A percentile compares a stretch with the other conserved stretches of the same genome.
These are phyloP conservation scores for Leishmania braziliensis DNA, from an alignment of 208 protist genomes.

Conservation along the genomic window DNA sequence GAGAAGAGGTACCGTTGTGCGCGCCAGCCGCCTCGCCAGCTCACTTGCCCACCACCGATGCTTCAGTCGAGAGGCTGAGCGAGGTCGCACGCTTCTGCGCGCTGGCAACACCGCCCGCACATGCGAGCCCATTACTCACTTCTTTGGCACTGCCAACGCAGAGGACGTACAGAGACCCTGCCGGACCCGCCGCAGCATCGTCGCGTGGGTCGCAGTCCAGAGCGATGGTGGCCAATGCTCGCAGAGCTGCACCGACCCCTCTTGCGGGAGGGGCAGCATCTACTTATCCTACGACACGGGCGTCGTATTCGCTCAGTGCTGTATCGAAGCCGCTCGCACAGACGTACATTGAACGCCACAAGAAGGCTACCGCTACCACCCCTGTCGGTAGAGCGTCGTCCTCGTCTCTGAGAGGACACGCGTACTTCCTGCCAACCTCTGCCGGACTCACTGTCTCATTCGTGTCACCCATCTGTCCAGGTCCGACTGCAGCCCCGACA, in stretches of 20 bases:
- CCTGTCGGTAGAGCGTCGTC: not conserved
- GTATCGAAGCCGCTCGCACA: constrained; percentile 7
- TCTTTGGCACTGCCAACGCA: not conserved
- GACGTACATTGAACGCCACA: constrained; percentile 13
- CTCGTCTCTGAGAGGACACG: not conserved
- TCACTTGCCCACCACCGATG: not conserved
- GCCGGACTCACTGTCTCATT: not conserved
- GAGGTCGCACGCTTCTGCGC: not conserved
- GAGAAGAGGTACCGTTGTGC: not conserved
- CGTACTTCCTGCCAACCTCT: too few relatives aligned
- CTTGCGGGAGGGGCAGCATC: not conserved
- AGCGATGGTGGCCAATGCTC: not conserved
- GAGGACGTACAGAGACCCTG: not conserved
- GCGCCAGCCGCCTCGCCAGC: not conserved
- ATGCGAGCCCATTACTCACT: not conserved
- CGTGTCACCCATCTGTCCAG: not conserved
- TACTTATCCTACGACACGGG: not conserved
- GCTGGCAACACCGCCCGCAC: not conserved
- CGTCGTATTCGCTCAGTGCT: not conserved
- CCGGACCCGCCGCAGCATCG: not conserved
- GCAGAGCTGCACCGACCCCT: not conserved
- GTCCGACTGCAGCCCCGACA: not conserved
- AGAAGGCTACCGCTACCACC: constrained; percentile 1
- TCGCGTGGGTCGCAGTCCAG: not conserved
- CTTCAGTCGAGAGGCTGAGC: too few relatives aligned